Conservation (phyloP, 2,329 filamentous ascomycete genomes). For the Aplosporella prunicola region DNA sequence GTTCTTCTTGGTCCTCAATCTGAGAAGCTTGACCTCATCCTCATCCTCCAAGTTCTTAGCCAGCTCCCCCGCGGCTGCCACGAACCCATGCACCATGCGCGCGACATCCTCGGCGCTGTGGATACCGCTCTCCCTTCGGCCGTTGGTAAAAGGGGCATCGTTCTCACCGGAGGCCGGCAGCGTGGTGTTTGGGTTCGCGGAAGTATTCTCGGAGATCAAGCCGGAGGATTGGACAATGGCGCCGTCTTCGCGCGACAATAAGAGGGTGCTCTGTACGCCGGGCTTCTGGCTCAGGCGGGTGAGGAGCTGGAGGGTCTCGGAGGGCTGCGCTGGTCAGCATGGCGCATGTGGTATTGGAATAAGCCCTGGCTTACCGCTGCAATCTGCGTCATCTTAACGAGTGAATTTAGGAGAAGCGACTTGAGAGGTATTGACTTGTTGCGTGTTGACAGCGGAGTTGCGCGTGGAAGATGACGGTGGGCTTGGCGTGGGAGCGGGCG, state of each 20-base stretch:
- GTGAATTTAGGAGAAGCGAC: not conserved
- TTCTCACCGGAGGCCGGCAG: conserved; percentile 26
- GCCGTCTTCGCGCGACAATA: conserved; percentile 62
- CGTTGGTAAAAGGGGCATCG: conserved; percentile 16
- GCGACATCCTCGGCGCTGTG: conserved; percentile 64
- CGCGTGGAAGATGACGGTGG: not conserved
- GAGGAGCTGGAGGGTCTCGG: conserved; percentile 56
- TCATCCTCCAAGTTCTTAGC: conserved; percentile 66
- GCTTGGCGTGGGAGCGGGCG: conserved; percentile 5
- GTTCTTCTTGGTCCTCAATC: conserved; percentile 73
- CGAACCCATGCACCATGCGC: conserved; percentile 65
- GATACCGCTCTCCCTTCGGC: conserved; percentile 35
- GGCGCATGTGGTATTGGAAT: not conserved
- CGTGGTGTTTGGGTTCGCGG: conserved; percentile 34
- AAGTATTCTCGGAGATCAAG: conserved; percentile 51
- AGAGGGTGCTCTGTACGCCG: conserved; percentile 68
- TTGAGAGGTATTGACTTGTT: conserved; percentile 1
- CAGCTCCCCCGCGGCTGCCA: conserved; percentile 57
- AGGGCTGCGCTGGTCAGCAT: conserved; percentile 21
- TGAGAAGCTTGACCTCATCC: conserved; percentile 67
- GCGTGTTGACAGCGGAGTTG: conserved; percentile 2
- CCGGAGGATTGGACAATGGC: conserved; percentile 68
- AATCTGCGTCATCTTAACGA: conserved; percentile 10
- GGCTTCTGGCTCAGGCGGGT: conserved; percentile 65
- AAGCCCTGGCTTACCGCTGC: conserved; percentile 9